Evolutionary conservation across 2,329 filamentous ascomycete species (phyloP).

Genomic region (Botrytis sinoallii): DNA sequence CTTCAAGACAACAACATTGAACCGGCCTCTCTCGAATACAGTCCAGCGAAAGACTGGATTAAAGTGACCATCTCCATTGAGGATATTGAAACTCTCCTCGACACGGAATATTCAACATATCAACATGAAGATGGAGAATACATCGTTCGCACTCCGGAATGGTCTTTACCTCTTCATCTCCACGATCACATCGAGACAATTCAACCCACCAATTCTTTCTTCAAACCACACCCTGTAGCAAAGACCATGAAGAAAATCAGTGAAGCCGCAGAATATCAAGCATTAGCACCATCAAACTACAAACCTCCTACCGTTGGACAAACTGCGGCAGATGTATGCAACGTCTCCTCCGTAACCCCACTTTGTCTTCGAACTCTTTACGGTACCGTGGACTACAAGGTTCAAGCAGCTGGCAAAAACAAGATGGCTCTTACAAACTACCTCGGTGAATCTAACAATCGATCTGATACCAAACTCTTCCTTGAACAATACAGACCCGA

Average conservation of each 20-base stretch:
- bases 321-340: slow-evolving; percentile 55
- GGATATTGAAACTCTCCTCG: slow-evolving; percentile 41
- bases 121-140: slow-evolving; percentile 35
- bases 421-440: slow-evolving; percentile 30
- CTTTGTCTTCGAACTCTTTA: slow-evolving; percentile 32
- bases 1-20: slow-evolving; percentile 51
- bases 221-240: slow-evolving; percentile 43
- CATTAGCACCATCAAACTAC: slow-evolving; percentile 8
- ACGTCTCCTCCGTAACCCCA: slow-evolving; percentile 42
- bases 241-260: slow-evolving; percentile 22
- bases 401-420: slow-evolving; percentile 25
- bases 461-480: slow-evolving; percentile 30
- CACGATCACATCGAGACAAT: slow-evolving; percentile 46
- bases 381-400: slow-evolving; percentile 28
- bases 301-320: slow-evolving; percentile 12
- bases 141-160: slow-evolving; percentile 28
- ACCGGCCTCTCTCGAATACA: slow-evolving; percentile 41
- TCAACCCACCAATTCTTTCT: slow-evolving; percentile 58
- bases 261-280: not conserved
- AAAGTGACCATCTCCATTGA: slow-evolving; percentile 46
- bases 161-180: slow-evolving; percentile 44
- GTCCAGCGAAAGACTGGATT: slow-evolving; percentile 56
- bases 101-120: slow-evolving; percentile 40
- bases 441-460: slow-evolving; percentile 29
- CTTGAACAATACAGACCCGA: slow-evolving; percentile 28